Base-by-base conservation (phyloP, 2,329 filamentous ascomycete species). In the Clarireedia sp. region DNA sequence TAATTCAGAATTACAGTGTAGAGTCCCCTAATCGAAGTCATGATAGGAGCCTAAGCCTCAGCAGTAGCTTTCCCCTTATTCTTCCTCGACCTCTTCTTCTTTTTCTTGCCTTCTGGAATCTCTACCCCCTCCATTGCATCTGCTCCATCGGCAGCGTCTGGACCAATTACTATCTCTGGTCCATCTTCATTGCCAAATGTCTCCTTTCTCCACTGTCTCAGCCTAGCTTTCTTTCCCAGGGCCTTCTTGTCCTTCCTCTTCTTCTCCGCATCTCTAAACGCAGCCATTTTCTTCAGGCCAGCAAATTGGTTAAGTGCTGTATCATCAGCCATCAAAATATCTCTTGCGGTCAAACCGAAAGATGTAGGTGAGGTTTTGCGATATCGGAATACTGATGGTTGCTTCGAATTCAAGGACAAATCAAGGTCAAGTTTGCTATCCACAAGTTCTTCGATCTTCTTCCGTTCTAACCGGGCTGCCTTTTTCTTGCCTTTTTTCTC, bases 201-300 rank as follows among this genome's bases (percentile, higher is more conserved):
- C 54, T 85, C 82, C 58, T 77, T 74, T 49, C 83, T 82, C 94
- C 94, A 99, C 73, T 96, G 82, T 67, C 90, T 78, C 58, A 99
- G 76, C 19, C 92, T 80, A 7, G 89, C 89, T 75, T 97, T 97
- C 81, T 97, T 99, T 61, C 89, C 87, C 29, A 97, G 78, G 64
- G 82, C 80, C 78, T 95, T 96, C 74, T 85, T 83, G 68, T 99
- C 94, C 66, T 86, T 87, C 63, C 80, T 79, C 78, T 97, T 97
- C 79, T 95, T 94, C 65, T 91, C 88, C 3, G 78, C 76, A 68
- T 96, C 91, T 55, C 94, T 81, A 76, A 94, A 99, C 5, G 88
- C 78, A 4, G 92, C 91, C 57, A 96, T 81, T 74, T 96, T 97
- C 79, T 99, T 99, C 66, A 99, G 75, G 6, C 94, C 92, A 5